Conservation (phyloP, 768 basidiomycete species). For the Amanita pallidorosea region DNA sequence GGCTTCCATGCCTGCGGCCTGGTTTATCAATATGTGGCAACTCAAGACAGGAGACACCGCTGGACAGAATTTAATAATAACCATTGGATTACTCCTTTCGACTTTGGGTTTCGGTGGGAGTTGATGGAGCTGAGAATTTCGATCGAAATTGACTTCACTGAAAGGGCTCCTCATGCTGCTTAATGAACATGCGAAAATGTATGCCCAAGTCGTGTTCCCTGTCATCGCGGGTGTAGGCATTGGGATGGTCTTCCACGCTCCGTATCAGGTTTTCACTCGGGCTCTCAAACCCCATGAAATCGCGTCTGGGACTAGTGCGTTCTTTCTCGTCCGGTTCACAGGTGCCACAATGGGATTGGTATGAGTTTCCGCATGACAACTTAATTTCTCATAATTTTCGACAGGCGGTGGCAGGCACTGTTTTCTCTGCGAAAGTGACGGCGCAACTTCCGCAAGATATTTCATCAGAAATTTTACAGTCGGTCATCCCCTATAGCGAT, state of each 20-base stretch:
- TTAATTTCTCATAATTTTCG: conserved; percentile 8
- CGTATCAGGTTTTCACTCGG: conserved; percentile 69
- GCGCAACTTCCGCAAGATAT: conserved; percentile 38
- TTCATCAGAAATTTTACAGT: conserved; percentile 25
- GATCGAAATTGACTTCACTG: conserved; percentile 10
- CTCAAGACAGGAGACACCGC: conserved; percentile 40
- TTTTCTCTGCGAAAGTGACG: conserved; percentile 49
- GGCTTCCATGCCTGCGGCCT: conserved; percentile 80
- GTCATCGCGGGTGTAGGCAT: conserved; percentile 68
- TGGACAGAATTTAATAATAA: conserved; percentile 58
- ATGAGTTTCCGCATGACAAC: conserved; percentile 14
- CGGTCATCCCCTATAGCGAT: conserved; percentile 45
- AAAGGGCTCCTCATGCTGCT: conserved; percentile 61
- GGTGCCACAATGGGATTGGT: conserved; percentile 79
- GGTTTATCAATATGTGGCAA: conserved; percentile 67
- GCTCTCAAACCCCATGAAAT: conserved; percentile 56
- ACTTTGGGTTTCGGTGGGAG: conserved; percentile 63
- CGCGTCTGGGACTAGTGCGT: conserved; percentile 75
- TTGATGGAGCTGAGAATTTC: conserved; percentile 7
- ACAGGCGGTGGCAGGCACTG: conserved; percentile 68
- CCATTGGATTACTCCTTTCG: conserved; percentile 50
- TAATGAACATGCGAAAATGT: conserved; percentile 34
- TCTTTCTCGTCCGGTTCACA: conserved; percentile 81
- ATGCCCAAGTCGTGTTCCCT: conserved; percentile 45
- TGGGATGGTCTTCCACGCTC: conserved; percentile 80